Evolutionary conservation across 2,329 filamentous ascomycete species (phyloP).

Genomic region (Cladosporium sphaerospermum): DNA sequence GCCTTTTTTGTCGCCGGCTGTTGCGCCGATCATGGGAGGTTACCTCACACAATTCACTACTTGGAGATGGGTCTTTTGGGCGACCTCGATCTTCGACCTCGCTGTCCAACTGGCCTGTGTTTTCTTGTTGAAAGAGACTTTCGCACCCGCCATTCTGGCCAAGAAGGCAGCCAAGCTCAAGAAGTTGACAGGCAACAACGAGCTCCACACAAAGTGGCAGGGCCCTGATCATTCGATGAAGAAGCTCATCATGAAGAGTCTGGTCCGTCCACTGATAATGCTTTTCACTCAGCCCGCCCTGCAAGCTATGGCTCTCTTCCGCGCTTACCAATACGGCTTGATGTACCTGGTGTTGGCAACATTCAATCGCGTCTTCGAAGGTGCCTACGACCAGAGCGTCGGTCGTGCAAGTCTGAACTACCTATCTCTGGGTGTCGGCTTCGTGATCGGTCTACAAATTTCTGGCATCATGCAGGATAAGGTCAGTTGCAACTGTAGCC

Average conservation of each 20-base stretch:
- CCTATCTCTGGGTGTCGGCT: slow-evolving; percentile 38
- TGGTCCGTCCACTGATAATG: slow-evolving; percentile 23
- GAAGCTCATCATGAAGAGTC: slow-evolving; percentile 19
- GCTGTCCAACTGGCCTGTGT: slow-evolving; percentile 67
- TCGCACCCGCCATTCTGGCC: slow-evolving; percentile 55
- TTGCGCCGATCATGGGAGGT: slow-evolving; percentile 56
- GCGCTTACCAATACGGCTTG: slow-evolving; percentile 21
- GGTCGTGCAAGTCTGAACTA: slow-evolving; percentile 22
- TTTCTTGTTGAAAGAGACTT: slow-evolving; percentile 57
- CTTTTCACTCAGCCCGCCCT: slow-evolving; percentile 22
- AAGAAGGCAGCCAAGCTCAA: slow-evolving; percentile 49
- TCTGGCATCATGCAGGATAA: slow-evolving; percentile 17
- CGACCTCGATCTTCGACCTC: slow-evolving; percentile 68
- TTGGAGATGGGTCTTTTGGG: slow-evolving; percentile 82
- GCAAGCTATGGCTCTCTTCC: slow-evolving; percentile 21
- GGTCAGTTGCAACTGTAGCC: neutral
- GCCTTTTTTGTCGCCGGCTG: slow-evolving; percentile 25
- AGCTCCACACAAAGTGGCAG: slow-evolving; percentile 21
- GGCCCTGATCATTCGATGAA: slow-evolving; percentile 20
- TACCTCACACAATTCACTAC: slow-evolving; percentile 56
- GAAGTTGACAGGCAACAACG: slow-evolving; percentile 28
- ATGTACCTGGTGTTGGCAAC: slow-evolving; percentile 25
- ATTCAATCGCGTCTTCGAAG: slow-evolving; percentile 13
- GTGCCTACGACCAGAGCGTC: slow-evolving; percentile 19
- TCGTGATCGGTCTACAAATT: slow-evolving; percentile 40